Evolutionary conservation across 371 early-diverging fungal genomes (phyloP), one percentile per base, ranked within the genome.

Genomic region (Lichtheimia corymbifera): DNA sequence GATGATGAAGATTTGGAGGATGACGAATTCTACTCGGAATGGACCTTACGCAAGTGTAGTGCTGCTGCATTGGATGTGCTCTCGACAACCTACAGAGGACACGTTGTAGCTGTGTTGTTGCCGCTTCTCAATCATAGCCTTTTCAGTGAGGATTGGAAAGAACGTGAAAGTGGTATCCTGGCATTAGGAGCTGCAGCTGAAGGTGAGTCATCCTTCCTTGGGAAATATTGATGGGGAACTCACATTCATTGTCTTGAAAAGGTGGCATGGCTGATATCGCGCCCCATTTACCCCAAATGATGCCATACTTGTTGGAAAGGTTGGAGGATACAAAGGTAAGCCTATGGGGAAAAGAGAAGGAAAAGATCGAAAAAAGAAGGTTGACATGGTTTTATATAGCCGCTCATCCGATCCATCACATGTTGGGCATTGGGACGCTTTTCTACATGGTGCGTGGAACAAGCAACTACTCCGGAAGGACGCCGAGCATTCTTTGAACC

Each of bases 391-490:
- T 30, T 14, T 3, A 30, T 44, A 28, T 78, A 91, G 90, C 91
- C 94, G 4, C 79, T 96, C 50, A 90, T 97, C 52, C 87, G 97
- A 58, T 91, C 92, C 40, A 97, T 98, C 66, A 87, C 97, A 14
- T 97, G 97, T 76, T 98, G 98, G 98, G 94, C 97, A 24, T 76
- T 96, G 50, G 90, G 96, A 50, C 86, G 97, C 42, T 98, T 94
- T 73, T 86, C 94, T 20, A 76, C 75, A 42, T 98, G 97, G 97
- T 87, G 88, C 40, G 83, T 94, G 47, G 74, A 84, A 59, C 74
- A 76, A 56, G 64, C 60, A 59, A 73, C 43, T 17, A 58, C 83
- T 20, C 66, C 82, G 25, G 79, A 88, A 64, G 88, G 89, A 58
- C 74, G 85, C 27, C 73, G 79, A 41, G 65, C 66, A 50, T 95